phyloP scores from a whole-genome alignment of 1,139 yeast species.

The Scheffersomyces segobiensis region DNA sequence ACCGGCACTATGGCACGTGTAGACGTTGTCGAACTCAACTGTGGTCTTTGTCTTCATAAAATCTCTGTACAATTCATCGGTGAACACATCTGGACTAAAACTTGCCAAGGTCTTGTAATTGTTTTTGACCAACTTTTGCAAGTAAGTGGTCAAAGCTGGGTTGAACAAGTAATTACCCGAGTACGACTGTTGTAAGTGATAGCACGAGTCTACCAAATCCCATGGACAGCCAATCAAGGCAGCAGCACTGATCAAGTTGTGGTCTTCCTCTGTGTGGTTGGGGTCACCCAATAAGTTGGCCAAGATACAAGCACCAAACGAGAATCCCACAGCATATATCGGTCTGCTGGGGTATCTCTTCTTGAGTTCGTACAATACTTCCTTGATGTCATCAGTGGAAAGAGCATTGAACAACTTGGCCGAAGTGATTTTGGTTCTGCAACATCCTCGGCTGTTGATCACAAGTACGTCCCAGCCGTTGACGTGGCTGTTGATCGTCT shows the following conservation, averaged over 20 bases:
- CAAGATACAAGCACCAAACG: constrained; percentile 68
- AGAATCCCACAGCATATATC: constrained; percentile 76
- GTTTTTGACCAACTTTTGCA: constrained; percentile 60
- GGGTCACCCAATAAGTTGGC: constrained; percentile 56
- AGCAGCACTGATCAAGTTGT: constrained; percentile 61
- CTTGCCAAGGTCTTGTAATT: constrained; percentile 56
- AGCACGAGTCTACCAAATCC: constrained; percentile 39
- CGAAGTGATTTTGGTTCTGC: constrained; percentile 74
- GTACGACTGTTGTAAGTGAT: constrained; percentile 50
- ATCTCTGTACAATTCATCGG: constrained; percentile 31
- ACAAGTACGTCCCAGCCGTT: constrained; percentile 63
- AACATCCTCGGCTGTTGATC: constrained; percentile 83
- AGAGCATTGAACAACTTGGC: constrained; percentile 74
- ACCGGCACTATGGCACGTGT: constrained; percentile 75
- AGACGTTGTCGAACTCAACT: constrained; percentile 64
- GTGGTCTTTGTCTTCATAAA: constrained; percentile 37
- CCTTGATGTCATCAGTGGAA: constrained; percentile 72
- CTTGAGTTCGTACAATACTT: constrained; percentile 54
- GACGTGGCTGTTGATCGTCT: constrained; percentile 26
- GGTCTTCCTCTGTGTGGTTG: constrained; percentile 14
- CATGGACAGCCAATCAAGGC: constrained; percentile 44
- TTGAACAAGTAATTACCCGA: constrained; percentile 65
- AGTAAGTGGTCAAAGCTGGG: constrained; percentile 65
- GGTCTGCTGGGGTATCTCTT: constrained; percentile 67
- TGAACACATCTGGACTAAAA: constrained; percentile 33